Conservation (phyloP, 495 filamentous ascomycete species). For the Aspergillus olivimuriae region DNA sequence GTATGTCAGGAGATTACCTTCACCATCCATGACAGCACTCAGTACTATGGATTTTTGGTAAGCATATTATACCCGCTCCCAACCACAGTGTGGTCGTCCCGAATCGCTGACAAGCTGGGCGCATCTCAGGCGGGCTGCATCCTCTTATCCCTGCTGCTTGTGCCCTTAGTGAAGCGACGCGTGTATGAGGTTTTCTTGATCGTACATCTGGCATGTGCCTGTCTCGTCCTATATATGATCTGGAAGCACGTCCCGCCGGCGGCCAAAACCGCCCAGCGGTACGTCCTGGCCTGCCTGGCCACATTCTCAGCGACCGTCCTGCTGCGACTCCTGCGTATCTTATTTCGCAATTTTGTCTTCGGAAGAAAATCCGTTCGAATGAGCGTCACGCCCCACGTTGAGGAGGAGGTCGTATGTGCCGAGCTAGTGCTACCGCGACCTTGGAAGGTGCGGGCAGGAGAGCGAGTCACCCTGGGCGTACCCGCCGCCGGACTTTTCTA, state of each 20-base stretch:
- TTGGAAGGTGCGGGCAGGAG: constrained; percentile 21
- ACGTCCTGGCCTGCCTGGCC: not conserved
- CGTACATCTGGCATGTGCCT: constrained; percentile 13
- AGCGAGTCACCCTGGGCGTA: constrained; percentile 23
- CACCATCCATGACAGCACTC: constrained; percentile 2
- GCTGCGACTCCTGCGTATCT: constrained; percentile 7
- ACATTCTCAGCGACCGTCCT: constrained; percentile 3
- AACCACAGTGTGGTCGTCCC: no score
- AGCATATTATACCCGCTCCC: not conserved
- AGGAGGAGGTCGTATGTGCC: constrained; percentile 6
- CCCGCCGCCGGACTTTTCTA: constrained; percentile 19
- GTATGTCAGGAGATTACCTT: constrained; percentile 1
- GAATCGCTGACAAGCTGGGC: not conserved
- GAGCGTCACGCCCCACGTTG: constrained; percentile 1
- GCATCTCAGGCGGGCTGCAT: constrained; percentile 9
- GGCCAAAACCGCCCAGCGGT: not conserved
- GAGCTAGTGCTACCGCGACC: constrained; percentile 18
- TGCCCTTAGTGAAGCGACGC: constrained; percentile 13
- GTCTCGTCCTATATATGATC: constrained; percentile 5
- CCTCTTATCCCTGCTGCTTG: constrained; percentile 11
- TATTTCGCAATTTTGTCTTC: constrained; percentile 11
- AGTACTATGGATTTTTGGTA: constrained; percentile 14
- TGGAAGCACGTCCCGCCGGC: constrained; percentile 8
- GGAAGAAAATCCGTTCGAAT: constrained; percentile 6
- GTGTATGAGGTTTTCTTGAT: constrained; percentile 19